Evolutionary conservation across 768 basidiomycete species (phyloP).

Genomic region (Strobilomyces confusus): DNA sequence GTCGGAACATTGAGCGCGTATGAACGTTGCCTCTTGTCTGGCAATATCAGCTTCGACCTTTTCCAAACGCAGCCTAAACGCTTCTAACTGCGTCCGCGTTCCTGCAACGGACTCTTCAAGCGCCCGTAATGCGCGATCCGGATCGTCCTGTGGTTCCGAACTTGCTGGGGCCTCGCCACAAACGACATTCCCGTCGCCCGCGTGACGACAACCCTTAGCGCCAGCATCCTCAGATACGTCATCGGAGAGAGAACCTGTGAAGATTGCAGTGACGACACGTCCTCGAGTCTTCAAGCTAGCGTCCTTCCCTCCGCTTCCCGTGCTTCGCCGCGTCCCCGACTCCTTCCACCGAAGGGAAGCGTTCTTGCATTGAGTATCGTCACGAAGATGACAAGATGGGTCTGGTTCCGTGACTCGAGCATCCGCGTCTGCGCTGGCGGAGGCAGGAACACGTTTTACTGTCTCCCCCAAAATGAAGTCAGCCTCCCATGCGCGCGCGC

Average conservation of each 20-base stretch:
- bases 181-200: not conserved
- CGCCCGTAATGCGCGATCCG: constrained; percentile 9
- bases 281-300: constrained; percentile 3
- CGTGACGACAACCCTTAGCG: not conserved
- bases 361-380: not conserved
- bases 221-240: not conserved
- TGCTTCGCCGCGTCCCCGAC: not conserved
- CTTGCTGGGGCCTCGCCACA: not conserved
- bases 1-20: not conserved
- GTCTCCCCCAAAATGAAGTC: constrained; percentile 29
- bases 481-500: constrained; percentile 31
- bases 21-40: constrained; percentile 10
- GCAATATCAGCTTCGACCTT: constrained; percentile 22
- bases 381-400: not conserved
- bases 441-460: constrained; percentile 24
- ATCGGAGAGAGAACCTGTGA: constrained; percentile 17
- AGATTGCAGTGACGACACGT: constrained; percentile 30
- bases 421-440: not conserved
- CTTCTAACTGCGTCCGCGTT: constrained; percentile 25
- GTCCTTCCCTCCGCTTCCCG: constrained; percentile 8
- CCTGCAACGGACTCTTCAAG: constrained; percentile 23
- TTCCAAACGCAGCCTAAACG: constrained; percentile 26
- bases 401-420: not conserved
- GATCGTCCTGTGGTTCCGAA: not conserved
- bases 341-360: constrained; percentile 3